Percentiles rank a stretch among this genome's conserved stretches.
phyloP scores from a whole-genome alignment of 83 land plant species.

The Thuja plicata region DNA sequence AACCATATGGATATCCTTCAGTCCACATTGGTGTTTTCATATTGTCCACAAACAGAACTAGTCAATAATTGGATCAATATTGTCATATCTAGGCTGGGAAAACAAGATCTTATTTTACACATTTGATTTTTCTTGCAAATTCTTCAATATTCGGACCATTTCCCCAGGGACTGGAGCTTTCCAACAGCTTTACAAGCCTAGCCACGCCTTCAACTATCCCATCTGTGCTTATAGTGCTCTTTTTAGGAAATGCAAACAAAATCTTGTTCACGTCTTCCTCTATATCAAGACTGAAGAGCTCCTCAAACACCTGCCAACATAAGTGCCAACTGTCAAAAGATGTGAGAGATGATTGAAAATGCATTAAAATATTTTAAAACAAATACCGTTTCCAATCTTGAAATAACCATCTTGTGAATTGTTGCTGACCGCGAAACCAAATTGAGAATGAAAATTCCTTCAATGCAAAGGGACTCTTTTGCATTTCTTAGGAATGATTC shows the following conservation, averaged over 20 bases:
- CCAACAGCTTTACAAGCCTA: conserved; percentile 46
- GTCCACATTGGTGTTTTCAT: not conserved
- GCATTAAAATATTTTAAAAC: not conserved
- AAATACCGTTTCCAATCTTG: conserved; percentile 64
- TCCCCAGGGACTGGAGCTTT: conserved; percentile 28
- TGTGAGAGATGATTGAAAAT: not conserved
- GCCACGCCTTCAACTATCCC: conserved; percentile 36
- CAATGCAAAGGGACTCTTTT: conserved; percentile 51
- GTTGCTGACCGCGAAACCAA: conserved; percentile 79
- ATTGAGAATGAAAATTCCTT: conserved; percentile 85
- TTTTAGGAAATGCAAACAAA: conserved; percentile 62
- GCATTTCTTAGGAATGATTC: conserved; percentile 65
- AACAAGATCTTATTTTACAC: conserved; percentile 18
- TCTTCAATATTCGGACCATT: conserved; percentile 31
- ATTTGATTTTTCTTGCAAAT: conserved; percentile 24
- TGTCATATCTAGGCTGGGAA: not conserved
- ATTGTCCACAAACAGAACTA: not conserved
- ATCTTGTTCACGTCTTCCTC: conserved; percentile 92
- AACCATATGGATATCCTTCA: not conserved
- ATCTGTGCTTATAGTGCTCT: conserved; percentile 24
- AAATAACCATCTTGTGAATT: conserved; percentile 46
- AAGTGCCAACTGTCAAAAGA: not conserved
- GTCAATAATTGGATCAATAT: not conserved
- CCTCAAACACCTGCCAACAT: conserved; percentile 63
- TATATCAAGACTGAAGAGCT: conserved; percentile 65